These are phyloP conservation scores for Solanum peruvianum DNA, from an alignment of 257 asterid species.

Conservation along the genomic window DNA sequence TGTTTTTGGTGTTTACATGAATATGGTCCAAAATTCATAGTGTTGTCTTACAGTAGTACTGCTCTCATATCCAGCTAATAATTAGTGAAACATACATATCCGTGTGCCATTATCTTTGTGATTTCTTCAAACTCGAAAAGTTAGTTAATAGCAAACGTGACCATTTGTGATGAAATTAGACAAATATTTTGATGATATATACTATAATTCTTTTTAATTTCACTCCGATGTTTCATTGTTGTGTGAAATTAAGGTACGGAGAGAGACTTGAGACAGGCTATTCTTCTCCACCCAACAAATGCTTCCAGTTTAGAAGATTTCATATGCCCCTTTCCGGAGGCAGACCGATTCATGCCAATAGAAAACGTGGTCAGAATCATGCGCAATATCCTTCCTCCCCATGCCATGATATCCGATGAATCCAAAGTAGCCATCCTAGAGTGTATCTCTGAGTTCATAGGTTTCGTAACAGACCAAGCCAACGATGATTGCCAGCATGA, in stretches of 20 bases:
- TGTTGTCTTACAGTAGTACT: not conserved
- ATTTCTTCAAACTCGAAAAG: not conserved
- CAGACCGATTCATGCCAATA: constrained; percentile 90
- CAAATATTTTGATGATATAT: not conserved
- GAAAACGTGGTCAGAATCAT: constrained; percentile 84
- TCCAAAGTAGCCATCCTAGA: constrained; percentile 87
- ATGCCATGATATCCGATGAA: constrained; percentile 82
- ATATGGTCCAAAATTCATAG: not conserved
- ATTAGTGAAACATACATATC: not conserved
- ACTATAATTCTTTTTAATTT: not conserved
- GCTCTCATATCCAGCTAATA: not conserved
- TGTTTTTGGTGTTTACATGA: not conserved
- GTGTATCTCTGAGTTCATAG: constrained; percentile 81
- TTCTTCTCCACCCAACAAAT: constrained; percentile 11
- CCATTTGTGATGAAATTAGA: not conserved
- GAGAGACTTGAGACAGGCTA: constrained; percentile 28
- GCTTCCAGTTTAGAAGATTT: not conserved
- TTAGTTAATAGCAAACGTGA: not conserved
- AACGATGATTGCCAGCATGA: constrained; percentile 82
- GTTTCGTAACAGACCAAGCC: constrained; percentile 90
- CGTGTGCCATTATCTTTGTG: not conserved
- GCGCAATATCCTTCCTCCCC: constrained; percentile 79
- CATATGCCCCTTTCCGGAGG: constrained; percentile 73
- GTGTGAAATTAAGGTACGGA: constrained; percentile 9
- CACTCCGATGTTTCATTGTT: not conserved